Conservation (phyloP, 306 rosid genomes). For the Dicorynia guianensis region DNA sequence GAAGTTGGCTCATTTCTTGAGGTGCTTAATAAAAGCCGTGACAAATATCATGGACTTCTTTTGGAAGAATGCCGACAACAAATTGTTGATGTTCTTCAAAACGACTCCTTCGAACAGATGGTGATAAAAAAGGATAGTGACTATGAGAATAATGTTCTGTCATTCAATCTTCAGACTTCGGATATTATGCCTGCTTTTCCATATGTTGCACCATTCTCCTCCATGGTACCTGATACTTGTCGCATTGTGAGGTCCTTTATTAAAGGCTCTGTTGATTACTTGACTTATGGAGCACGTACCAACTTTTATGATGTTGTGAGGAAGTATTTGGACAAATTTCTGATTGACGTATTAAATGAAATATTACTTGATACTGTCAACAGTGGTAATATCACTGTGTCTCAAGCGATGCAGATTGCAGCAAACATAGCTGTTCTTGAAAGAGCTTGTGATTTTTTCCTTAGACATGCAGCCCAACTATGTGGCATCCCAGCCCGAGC, state of each 20-base stretch:
- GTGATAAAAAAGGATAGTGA: slow-evolving; percentile 80
- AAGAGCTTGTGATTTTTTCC: slow-evolving; percentile 92
- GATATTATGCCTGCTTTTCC: slow-evolving; percentile 96
- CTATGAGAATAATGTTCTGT: slow-evolving; percentile 71
- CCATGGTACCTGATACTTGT: slow-evolving; percentile 85
- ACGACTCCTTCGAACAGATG: slow-evolving; percentile 88
- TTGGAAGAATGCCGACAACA: slow-evolving; percentile 69
- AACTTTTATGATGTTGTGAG: slow-evolving; percentile 66
- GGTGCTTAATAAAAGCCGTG: slow-evolving; percentile 62
- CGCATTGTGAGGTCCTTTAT: slow-evolving; percentile 82
- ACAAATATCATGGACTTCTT: slow-evolving; percentile 83
- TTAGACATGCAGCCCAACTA: slow-evolving; percentile 72
- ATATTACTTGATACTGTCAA: slow-evolving; percentile 64
- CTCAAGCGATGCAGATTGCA: slow-evolving; percentile 98
- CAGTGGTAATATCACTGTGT: slow-evolving; percentile 62
- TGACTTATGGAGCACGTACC: slow-evolving; percentile 63
- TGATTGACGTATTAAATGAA: slow-evolving; percentile 78
- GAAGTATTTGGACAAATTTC: slow-evolving; percentile 72
- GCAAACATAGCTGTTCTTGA: slow-evolving; percentile 87
- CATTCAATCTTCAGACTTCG: slow-evolving; percentile 75
- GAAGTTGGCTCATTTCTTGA: slow-evolving; percentile 77
- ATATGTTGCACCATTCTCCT: slow-evolving; percentile 82
- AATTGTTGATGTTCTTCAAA: slow-evolving; percentile 56
- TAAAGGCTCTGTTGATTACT: slow-evolving; percentile 85
- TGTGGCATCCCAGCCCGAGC: slow-evolving; percentile 62